Conservation (phyloP, 768 basidiomycete genomes). For the Leccinum longicurvipes region DNA sequence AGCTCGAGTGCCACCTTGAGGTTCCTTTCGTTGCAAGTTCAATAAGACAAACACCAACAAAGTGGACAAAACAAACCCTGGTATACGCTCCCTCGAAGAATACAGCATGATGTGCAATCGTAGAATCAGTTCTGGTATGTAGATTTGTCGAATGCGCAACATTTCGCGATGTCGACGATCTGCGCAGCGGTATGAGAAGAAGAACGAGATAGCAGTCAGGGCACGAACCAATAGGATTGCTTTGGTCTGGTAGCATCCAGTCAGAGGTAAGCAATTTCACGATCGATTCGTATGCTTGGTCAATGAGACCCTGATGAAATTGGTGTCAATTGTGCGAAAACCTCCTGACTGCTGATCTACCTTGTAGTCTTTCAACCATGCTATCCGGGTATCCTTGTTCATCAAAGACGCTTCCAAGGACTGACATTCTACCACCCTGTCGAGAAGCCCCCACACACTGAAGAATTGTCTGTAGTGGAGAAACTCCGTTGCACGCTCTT, state of each 20-base stretch:
- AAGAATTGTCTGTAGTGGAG: slow-evolving; percentile 82
- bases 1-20: slow-evolving; percentile 72
- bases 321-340: not conserved
- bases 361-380: slow-evolving; percentile 66
- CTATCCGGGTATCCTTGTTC: slow-evolving; percentile 53
- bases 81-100: slow-evolving; percentile 58
- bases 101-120: slow-evolving; percentile 75
- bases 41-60: not conserved
- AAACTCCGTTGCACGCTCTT: slow-evolving; percentile 71
- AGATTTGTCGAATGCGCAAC: slow-evolving; percentile 80
- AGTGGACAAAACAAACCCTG: slow-evolving; percentile 49
- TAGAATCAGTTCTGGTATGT: slow-evolving; percentile 85
- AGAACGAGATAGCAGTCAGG: not conserved
- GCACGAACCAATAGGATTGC: slow-evolving; percentile 35
- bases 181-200: slow-evolving; percentile 29
- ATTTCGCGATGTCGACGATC: slow-evolving; percentile 65
- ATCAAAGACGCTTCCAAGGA: slow-evolving; percentile 53
- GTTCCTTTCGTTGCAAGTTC: slow-evolving; percentile 46
- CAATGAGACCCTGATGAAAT: slow-evolving; percentile 49
- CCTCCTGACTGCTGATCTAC: slow-evolving; percentile 28
- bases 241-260: slow-evolving; percentile 65
- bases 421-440: slow-evolving; percentile 58
- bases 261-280: slow-evolving; percentile 71
- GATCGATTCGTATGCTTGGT: slow-evolving; percentile 62
- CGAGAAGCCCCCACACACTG: slow-evolving; percentile 64